These are phyloP conservation scores for Cladosporium austrohemisphaericum DNA, from an alignment of 2,329 filamentous ascomycete species.

Conservation along the genomic window DNA sequence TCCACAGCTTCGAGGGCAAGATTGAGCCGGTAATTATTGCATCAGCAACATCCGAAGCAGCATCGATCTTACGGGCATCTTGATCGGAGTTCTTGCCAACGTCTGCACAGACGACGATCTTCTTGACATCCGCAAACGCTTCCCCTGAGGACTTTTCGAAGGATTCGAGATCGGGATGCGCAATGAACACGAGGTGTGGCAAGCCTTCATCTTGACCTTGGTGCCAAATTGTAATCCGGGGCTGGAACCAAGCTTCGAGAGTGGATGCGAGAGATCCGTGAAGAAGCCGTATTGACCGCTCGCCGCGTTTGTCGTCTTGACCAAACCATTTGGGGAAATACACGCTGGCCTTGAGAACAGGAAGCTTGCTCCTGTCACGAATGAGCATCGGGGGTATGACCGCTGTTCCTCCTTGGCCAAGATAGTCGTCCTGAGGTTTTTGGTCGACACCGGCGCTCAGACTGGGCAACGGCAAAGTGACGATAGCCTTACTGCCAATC, in stretches of 20 bases:
- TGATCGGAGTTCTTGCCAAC: not conserved
- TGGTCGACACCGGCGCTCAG: not conserved
- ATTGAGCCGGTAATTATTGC: slow-evolving; percentile 6
- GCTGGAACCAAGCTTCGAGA: slow-evolving; percentile 5
- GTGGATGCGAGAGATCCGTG: slow-evolving; percentile 1
- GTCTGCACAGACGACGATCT: slow-evolving; percentile 1
- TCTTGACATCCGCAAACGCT: not conserved
- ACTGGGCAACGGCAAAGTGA: not conserved
- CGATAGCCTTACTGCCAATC: not conserved
- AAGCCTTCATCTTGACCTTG: not conserved
- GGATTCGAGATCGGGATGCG: not conserved
- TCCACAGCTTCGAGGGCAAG: slow-evolving; percentile 2
- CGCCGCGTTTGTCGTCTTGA: not conserved
- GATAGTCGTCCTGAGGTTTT: not conserved
- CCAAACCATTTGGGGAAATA: slow-evolving; percentile 1
- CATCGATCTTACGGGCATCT: not conserved
- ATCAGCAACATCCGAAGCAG: not conserved
- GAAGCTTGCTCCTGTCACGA: not conserved
- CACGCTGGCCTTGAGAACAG: slow-evolving; percentile 1
- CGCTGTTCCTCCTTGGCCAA: not conserved
- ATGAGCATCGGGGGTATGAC: not conserved
- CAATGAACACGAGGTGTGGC: slow-evolving; percentile 2
- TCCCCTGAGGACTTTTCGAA: slow-evolving; percentile 1
- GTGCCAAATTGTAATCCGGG: not conserved
- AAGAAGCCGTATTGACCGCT: not conserved